Evolutionary conservation across 116 monocot genomes (phyloP).

Genomic region (Posidonia oceanica): DNA sequence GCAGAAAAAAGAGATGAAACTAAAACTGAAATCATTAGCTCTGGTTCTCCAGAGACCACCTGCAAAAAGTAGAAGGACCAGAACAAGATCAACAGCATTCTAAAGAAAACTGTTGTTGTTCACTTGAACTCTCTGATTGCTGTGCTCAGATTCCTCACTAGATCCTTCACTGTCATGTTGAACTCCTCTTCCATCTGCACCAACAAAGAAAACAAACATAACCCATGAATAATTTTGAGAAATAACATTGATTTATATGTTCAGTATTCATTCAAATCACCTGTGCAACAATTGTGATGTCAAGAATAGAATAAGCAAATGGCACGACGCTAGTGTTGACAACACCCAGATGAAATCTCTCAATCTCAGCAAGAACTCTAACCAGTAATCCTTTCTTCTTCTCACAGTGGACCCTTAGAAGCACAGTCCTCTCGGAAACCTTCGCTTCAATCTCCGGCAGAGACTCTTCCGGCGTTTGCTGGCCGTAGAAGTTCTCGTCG

Average conservation of each 20-base stretch:
- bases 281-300: conserved; percentile 34
- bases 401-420: conserved; percentile 58
- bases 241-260: not conserved
- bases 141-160: conserved; percentile 32
- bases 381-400: conserved; percentile 39
- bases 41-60: too few species aligned
- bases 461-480: not conserved
- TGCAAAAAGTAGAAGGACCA: too few species aligned
- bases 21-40: too few species aligned
- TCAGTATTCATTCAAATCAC: conserved; percentile 4
- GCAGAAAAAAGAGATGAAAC: too few species aligned
- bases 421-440: conserved; percentile 37
- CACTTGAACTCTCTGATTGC: conserved; percentile 25
- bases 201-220: not conserved
- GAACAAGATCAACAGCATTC: too few species aligned
- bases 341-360: conserved; percentile 32
- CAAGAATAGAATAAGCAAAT: conserved; percentile 17
- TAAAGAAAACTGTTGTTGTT: not conserved
- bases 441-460: conserved; percentile 59
- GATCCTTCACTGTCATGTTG: conserved; percentile 30
- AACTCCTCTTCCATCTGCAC: conserved; percentile 48
- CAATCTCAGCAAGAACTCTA: conserved; percentile 33
- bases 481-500: conserved; percentile 20
- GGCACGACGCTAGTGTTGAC: conserved; percentile 25
- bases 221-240: not conserved